Base-by-base conservation (phyloP, 345 rosid species). In the Barbarea vulgaris region DNA sequence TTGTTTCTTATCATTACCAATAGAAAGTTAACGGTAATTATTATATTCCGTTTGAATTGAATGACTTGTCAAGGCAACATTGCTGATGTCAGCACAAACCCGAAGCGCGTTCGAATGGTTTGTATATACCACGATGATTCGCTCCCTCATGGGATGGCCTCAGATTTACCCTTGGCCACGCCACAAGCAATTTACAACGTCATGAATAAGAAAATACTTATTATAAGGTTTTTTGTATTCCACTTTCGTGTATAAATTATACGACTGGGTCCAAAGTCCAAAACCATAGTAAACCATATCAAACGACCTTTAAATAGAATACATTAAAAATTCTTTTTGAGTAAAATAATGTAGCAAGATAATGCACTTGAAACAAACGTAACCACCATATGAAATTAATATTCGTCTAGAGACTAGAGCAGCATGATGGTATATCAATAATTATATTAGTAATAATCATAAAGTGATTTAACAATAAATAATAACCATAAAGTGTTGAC, bases 201-300 rank as follows among this genome's bases (percentile, higher is more conserved):
- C 64, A 64, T 66, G 5, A 17, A 67, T 66, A 66, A 48, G 28
- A 10, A 10, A 9, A 10, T 36, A n/a, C 44, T 17, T 31, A 9
- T 22, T 24, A 3, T 27, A 27, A 27, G 28, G 28, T 3, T 27
- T 39, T 67, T 59, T 39, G 48, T 36, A 50, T 75, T 50, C 44
- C 52, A 27, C 64, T 66, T 75, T 59, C 9, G 19, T 17, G 9
- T 73, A 30, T 52, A n/a, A n/a, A n/a, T n/a, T n/a, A n/a, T 64
- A 55, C 37, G 55, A 76, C 69, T 69, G 34, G 56, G 64, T 76
- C 75, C 50, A 31, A 42, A 33, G n/a, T 41, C 46, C 46, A 41
- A 41, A 14, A 41, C 17, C 3, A 4, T 53, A 18, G 25, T 50
- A 5, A 10, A 56, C 36, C 44, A 52, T n/a, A 50, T 59, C 67